These are phyloP conservation scores for Elaeis oleifera DNA, from an alignment of 202 grass and related monocot species.

Conservation along the genomic window DNA sequence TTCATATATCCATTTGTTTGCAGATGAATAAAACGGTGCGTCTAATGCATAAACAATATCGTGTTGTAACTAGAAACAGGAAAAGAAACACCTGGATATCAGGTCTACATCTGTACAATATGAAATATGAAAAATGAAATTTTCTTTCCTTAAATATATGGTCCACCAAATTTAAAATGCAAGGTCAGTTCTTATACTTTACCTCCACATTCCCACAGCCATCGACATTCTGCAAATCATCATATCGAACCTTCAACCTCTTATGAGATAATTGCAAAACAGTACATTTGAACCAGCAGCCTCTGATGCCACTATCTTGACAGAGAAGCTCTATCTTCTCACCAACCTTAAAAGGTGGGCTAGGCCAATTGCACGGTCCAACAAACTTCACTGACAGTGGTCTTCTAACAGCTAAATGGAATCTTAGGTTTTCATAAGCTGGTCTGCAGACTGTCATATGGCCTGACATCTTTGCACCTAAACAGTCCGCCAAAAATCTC, in stretches of 20 bases:
- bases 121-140: too few relatives aligned
- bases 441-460: constrained; percentile 33
- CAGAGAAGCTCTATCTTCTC: constrained; percentile 86
- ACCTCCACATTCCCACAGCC: constrained; percentile 80
- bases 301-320: constrained; percentile 92
- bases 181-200: background rate
- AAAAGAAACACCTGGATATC: too few relatives aligned
- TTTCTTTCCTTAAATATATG: too few relatives aligned
- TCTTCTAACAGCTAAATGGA: constrained; percentile 31
- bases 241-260: constrained; percentile 78
- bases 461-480: constrained; percentile 50
- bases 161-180: too few relatives aligned
- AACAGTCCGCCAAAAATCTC: constrained; percentile 47
- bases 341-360: constrained; percentile 45
- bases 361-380: constrained; percentile 44
- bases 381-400: constrained; percentile 40
- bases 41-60: too few relatives aligned
- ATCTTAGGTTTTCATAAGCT: constrained; percentile 39
- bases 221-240: constrained; percentile 83
- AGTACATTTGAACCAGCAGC: constrained; percentile 97
- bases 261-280: constrained; percentile 73
- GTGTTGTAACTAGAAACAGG: too few relatives aligned
- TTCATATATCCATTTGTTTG: too few relatives aligned
- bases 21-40: too few relatives aligned
- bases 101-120: too few relatives aligned